Evolutionary conservation across 2,329 filamentous ascomycete genomes (phyloP), one percentile per base, ranked within the genome.

Genomic region (Alternaria metachromatica): DNA sequence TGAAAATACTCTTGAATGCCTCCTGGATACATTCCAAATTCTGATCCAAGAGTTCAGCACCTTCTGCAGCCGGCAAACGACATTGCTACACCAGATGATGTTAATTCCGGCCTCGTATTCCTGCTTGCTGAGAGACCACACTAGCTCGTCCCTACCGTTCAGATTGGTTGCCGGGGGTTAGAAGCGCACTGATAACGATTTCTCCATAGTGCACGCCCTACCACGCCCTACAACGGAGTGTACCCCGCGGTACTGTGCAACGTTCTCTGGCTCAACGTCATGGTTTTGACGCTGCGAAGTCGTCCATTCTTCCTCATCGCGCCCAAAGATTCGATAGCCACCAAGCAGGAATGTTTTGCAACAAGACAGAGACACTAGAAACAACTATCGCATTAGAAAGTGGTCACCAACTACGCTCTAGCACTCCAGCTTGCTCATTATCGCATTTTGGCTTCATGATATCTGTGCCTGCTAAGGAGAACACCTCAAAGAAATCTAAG

Each of bases 101-200:
- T 25, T 33, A 53, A 60, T 60, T 60, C 58, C 58, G 58, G 58
- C 53, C 58, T 57, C 53, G 53, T 44, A 57, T 57, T 21, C 23
- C 20, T 9, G 28, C 49, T 41, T 1, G 37, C 13, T 26, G 43
- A 33, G n/a, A 43, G 4, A 33, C 51, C 11, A 44, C 15, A 41
- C 49, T 53, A 41, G 30, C 3, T 13, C 11, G n/a, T 53, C 4
- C 6, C 30, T 37, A 53, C 20, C n/a, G 26, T 37, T 23, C 49
- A 37, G 49, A 30, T 9, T 21, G 15, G 20, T 3, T 6, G 49
- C 49, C 2, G 49, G 18, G 18, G 30, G 20, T 12, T 3, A 41
- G 20, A 53, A 53, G 13, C 49, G 33, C 30, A 53, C 49, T 25
- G 49, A 53, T 53, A 53, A 53, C 30, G 49, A 53, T 41, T 53